These are phyloP conservation scores for Quercus suber DNA, from an alignment of 306 rosid species.

Conservation along the genomic window DNA sequence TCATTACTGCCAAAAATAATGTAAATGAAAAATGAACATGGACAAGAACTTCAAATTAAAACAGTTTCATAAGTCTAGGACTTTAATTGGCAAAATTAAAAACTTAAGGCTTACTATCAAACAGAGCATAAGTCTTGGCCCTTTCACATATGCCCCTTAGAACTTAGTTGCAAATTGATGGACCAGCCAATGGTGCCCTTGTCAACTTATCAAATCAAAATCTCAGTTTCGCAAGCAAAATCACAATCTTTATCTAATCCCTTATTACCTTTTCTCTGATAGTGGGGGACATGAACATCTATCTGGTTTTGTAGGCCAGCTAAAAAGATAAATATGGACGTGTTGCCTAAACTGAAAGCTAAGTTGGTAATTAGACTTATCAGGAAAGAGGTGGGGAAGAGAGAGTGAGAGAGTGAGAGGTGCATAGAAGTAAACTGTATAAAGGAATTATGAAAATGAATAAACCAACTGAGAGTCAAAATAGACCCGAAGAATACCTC, in stretches of 20 bases:
- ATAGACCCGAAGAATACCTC: too few species aligned
- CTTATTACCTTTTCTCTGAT: conserved; percentile 12
- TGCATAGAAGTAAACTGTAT: background rate
- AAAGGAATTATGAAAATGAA: background rate
- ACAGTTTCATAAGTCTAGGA: too few species aligned
- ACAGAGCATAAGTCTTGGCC: too few species aligned
- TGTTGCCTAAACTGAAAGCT: conserved; percentile 29
- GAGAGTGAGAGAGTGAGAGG: background rate
- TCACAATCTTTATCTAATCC: conserved; percentile 12
- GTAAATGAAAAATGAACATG: too few species aligned
- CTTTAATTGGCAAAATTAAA: too few species aligned
- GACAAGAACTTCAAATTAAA: too few species aligned
- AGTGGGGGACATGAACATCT: conserved; percentile 47
- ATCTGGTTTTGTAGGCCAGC: conserved; percentile 31
- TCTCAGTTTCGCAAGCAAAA: conserved; percentile 18
- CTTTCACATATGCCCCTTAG: too few species aligned
- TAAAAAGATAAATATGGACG: conserved; percentile 13
- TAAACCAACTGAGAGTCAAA: background rate
- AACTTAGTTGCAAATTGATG: background rate
- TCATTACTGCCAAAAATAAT: too few species aligned
- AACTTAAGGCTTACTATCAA: too few species aligned
- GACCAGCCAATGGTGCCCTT: background rate
- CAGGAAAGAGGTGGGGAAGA: background rate
- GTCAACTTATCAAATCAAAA: conserved; percentile 9
- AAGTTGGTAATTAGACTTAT: conserved; percentile 16